A percentile compares a stretch with the other conserved stretches of the same genome.
Evolutionary conservation across 257 asterid genomes (phyloP).

Genomic region (Thymus quinquecostatus): DNA sequence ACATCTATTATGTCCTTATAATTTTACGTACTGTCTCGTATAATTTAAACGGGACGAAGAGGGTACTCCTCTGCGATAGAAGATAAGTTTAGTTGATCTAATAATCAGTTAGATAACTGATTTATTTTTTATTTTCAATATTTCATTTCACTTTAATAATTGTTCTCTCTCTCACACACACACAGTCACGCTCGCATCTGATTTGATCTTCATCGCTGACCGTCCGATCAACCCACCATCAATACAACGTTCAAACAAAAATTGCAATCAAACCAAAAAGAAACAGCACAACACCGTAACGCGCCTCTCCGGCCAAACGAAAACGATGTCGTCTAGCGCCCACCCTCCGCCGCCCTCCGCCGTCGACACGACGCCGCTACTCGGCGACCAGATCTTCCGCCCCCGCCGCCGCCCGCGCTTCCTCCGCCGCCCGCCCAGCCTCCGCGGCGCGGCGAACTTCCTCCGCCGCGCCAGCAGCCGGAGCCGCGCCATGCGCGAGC

Average conservation of each 20-base stretch:
- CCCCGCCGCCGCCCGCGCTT: constrained; percentile 52
- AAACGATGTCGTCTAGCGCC: constrained; percentile 40
- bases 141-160: background rate
- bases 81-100: no score
- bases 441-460: constrained; percentile 57
- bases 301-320: constrained; percentile 24
- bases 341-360: constrained; percentile 31
- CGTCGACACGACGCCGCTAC: constrained; percentile 63
- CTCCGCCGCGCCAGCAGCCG: constrained; percentile 58
- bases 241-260: constrained; percentile 20
- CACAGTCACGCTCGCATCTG: constrained; percentile 18
- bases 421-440: constrained; percentile 62
- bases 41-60: no score
- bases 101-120: no score
- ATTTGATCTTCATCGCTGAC: constrained; percentile 31
- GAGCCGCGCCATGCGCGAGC: constrained; percentile 59
- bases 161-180: background rate
- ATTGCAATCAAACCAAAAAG: constrained; percentile 10
- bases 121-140: background rate
- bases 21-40: no score
- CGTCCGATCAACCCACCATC: constrained; percentile 29
- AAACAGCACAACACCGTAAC: constrained; percentile 12
- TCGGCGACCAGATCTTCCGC: constrained; percentile 54
- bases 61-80: no score
- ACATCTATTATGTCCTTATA: no score